phyloP scores from a whole-genome alignment of 2,329 filamentous ascomycete species.

The Fusarium redolens region DNA sequence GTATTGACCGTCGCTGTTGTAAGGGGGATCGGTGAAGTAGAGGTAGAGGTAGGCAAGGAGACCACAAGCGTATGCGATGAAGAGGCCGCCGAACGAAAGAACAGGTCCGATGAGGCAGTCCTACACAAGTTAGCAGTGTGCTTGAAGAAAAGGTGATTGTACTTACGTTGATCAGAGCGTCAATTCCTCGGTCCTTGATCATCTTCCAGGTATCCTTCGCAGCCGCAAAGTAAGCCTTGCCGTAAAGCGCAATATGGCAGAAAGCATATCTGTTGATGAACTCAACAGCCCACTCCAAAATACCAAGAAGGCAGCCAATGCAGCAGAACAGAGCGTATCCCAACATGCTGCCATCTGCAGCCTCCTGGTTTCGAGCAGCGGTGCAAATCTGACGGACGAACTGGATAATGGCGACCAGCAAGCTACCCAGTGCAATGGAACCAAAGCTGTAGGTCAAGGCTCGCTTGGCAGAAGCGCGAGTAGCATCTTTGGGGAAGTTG shows the following conservation, averaged over 20 bases:
- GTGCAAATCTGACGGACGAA: constrained; percentile 84
- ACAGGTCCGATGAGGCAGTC: constrained; percentile 85
- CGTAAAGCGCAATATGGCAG: constrained; percentile 92
- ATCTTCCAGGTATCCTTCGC: constrained; percentile 92
- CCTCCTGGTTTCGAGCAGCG: constrained; percentile 72
- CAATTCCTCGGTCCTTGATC: constrained; percentile 92
- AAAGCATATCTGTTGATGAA: constrained; percentile 95
- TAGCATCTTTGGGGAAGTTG: constrained; percentile 80
- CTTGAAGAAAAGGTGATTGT: rapidly evolving
- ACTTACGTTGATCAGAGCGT: constrained; percentile 80
- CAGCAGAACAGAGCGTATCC: constrained; percentile 76
- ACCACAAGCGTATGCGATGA: constrained; percentile 85
- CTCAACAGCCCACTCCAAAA: constrained; percentile 87
- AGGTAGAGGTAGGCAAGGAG: constrained; percentile 90
- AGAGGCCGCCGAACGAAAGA: constrained; percentile 80
- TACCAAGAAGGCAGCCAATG: constrained; percentile 77
- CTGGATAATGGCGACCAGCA: constrained; percentile 89
- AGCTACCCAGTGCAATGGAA: constrained; percentile 86
- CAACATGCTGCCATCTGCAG: constrained; percentile 76
- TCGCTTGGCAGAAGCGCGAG: constrained; percentile 83
- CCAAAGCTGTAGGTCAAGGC: constrained; percentile 93
- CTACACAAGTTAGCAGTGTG: constrained; percentile 43
- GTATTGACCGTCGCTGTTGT: constrained; percentile 76
- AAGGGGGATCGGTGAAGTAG: constrained; percentile 80
- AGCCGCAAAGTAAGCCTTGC: constrained; percentile 85